Percentiles rank a stretch among this genome's conserved stretches.
Evolutionary conservation across 768 basidiomycete species (phyloP).

Genomic region (Trametes cingulata): DNA sequence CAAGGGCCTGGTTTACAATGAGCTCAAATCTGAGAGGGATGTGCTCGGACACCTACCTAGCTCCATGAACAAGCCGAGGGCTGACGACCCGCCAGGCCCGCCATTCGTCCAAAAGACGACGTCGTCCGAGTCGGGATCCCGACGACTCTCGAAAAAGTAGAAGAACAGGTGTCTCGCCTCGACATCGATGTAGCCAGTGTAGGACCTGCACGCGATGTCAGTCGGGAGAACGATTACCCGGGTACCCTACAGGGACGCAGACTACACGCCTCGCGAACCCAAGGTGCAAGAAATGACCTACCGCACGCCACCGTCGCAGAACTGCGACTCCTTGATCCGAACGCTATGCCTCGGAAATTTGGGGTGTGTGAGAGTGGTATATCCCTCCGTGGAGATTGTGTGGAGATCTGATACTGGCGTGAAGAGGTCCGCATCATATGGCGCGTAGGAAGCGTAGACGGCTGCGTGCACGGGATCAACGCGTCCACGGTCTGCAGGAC

Average conservation of each 20-base stretch:
- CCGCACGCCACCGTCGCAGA: slow-evolving; percentile 43
- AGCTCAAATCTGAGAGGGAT: neutral
- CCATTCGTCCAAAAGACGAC: slow-evolving; percentile 41
- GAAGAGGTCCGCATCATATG: slow-evolving; percentile 12
- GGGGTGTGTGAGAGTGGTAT: slow-evolving; percentile 44
- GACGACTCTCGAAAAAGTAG: slow-evolving; percentile 51
- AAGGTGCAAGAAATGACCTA: slow-evolving; percentile 3
- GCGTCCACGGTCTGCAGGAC: neutral
- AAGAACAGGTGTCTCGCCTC: slow-evolving; percentile 50
- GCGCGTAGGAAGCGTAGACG: neutral
- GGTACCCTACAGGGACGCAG: slow-evolving; percentile 5
- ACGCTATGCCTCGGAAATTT: slow-evolving; percentile 45
- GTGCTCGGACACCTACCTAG: slow-evolving; percentile 40
- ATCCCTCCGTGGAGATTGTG: slow-evolving; percentile 24
- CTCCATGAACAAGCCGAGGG: slow-evolving; percentile 46
- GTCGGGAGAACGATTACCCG: slow-evolving; percentile 37
- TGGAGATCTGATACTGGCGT: slow-evolving; percentile 14
- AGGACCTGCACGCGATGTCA: slow-evolving; percentile 55
- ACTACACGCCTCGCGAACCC: neutral
- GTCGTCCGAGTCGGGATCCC: slow-evolving; percentile 34
- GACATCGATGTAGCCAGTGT: slow-evolving; percentile 74
- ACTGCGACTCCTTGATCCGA: slow-evolving; percentile 43
- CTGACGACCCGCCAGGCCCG: slow-evolving; percentile 31
- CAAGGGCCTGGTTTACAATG: slow-evolving; percentile 63
- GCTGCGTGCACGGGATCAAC: neutral